Conservation (phyloP, 176 grass and related monocot species). For the Triticum turgidum region DNA sequence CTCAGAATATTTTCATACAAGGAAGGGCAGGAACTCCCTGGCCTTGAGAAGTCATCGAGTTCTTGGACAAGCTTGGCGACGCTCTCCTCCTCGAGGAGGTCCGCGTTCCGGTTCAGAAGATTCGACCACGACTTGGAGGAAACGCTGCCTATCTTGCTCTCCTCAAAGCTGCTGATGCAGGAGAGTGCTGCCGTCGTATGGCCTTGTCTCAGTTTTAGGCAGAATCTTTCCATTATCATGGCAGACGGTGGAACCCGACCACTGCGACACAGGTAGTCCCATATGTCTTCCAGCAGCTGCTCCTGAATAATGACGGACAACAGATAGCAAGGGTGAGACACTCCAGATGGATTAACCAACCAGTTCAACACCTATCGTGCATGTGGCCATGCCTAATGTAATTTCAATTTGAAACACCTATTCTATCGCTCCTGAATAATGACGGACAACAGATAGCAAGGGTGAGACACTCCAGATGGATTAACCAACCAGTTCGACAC, state of each 20-base stretch:
- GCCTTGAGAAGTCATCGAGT: conserved; percentile 44
- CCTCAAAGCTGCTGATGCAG: conserved; percentile 52
- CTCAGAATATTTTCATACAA: conserved; percentile 62
- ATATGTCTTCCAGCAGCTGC: conserved; percentile 61
- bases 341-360: neutral
- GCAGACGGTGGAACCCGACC: conserved; percentile 57
- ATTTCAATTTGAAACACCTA: neutral
- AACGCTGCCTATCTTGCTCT: conserved; percentile 52
- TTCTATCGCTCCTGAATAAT: conserved; percentile 44
- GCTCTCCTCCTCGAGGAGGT: conserved; percentile 46
- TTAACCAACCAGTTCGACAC: neutral
- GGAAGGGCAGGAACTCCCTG: conserved; percentile 20
- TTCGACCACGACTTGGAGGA: conserved; percentile 67
- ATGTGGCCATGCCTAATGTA: neutral
- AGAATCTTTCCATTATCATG: conserved; percentile 92
- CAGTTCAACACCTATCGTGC: neutral
- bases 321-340: conserved; percentile 28
- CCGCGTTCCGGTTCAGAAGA: conserved; percentile 52
- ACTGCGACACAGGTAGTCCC: conserved; percentile 56
- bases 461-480: conserved; percentile 20
- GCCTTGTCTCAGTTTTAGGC: conserved; percentile 73
- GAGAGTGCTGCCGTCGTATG: conserved; percentile 45
- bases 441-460: conserved; percentile 18
- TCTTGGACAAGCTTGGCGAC: conserved; percentile 44
- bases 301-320: conserved; percentile 50